Base-by-base conservation (phyloP, 2,329 filamentous ascomycete species). In the Cercospora janseana region DNA sequence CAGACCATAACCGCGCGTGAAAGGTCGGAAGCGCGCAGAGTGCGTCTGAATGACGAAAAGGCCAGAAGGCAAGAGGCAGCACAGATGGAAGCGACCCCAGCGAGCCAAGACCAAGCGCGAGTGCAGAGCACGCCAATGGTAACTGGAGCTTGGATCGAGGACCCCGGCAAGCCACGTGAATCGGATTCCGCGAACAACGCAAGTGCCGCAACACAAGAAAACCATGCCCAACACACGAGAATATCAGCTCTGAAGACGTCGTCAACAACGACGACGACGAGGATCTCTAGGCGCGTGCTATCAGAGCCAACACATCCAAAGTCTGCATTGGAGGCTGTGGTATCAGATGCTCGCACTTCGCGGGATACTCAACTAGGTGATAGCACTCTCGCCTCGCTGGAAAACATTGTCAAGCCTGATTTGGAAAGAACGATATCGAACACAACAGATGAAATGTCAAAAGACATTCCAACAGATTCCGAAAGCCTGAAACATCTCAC, bases 341-440 rank as follows among this genome's bases (percentile, higher is more conserved):
- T 75, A 1, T 61, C 66, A 44, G 66, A 71, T 56, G 69, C 69
- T 4, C 67, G 45, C 28, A 53, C 53, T 12, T 63, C 60, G 7
- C 53, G 59, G 10, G 64, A 69, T 13, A 42, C 51, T 10, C 59
- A 64, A 24, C 68, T 69, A 29, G 74, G 73, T 27, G 74, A 77
- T 23, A 72, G 70, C 13, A 77, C 74, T 3, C 70, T 76, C 34
- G 69, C 73, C 37, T 75, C 73, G 3, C 63, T 77, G 6, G 72
- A 76, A 58, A 70, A 73, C 27, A 67, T 77, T 9, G 66, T 74
- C 9, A 56, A 65, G 13, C 66, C 64, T 12, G 41, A 56, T 27
- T 27, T 54, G 8, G 61, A 64, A n/a, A 43, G 54, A 4, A 57
- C 50, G 6, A 62, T 61, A 60, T 47, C 60, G 3, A 60, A 53